Evolutionary conservation across 73 alveolate genomes (phyloP).

Genomic region (Paramecium biaurelia): DNA sequence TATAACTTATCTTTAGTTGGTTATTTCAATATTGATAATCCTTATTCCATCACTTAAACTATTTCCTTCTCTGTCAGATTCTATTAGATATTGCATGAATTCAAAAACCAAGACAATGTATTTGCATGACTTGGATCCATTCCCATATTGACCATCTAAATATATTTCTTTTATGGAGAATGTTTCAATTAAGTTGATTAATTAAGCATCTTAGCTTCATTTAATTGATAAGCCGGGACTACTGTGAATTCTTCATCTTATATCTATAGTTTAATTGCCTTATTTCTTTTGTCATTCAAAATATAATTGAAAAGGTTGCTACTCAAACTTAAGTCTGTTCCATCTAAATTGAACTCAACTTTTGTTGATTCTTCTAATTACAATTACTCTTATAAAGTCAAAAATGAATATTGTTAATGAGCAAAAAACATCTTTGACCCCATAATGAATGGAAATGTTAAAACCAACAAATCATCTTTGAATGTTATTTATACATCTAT

Average conservation of each 20-base stretch:
- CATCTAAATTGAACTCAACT: constrained; percentile 16
- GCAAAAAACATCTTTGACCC: neutral
- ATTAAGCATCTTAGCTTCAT: neutral
- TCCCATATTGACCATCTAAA: neutral
- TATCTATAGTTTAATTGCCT: neutral
- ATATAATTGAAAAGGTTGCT: neutral
- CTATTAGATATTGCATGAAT: neutral
- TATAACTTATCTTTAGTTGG: constrained; percentile 5
- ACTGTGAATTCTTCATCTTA: constrained; percentile 1
- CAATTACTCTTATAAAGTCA: neutral
- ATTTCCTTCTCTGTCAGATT: neutral
- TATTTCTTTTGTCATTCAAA: neutral
- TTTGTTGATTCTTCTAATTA: neutral
- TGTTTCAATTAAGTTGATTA: neutral
- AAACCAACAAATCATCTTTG: neutral
- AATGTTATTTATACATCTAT: neutral
- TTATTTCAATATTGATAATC: neutral
- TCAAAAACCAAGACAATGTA: constrained; percentile 26
- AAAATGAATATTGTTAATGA: neutral
- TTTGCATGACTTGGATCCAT: constrained; percentile 34
- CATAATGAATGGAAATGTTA: constrained; percentile 2
- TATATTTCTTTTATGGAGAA: neutral
- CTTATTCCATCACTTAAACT: neutral
- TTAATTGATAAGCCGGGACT: neutral
- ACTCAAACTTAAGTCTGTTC: neutral